Evolutionary conservation across 352 stramenopile genomes (phyloP).

Genomic region (Pythium aristosporum): DNA sequence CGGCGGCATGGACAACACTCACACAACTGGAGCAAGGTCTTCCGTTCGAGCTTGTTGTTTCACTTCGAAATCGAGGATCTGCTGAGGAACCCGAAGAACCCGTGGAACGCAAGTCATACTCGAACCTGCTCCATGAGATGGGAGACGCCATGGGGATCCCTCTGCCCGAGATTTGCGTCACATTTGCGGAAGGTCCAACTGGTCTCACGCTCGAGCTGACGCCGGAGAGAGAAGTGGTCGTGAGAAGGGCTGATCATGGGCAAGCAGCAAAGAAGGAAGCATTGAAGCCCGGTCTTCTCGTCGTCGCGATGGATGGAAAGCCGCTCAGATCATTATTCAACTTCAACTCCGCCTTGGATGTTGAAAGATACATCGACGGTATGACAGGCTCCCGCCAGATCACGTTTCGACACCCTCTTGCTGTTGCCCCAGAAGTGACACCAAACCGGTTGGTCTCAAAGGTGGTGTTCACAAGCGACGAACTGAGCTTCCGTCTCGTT

Average conservation of each 20-base stretch:
- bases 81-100: constrained; percentile 46
- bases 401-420: constrained; percentile 77
- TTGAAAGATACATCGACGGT: constrained; percentile 53
- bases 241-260: constrained; percentile 30
- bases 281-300: constrained; percentile 67
- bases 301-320: constrained; percentile 73
- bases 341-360: constrained; percentile 50
- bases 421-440: constrained; percentile 55
- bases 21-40: constrained; percentile 66
- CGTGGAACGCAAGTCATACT: constrained; percentile 38
- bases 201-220: constrained; percentile 61
- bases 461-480: constrained; percentile 45
- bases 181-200: constrained; percentile 60
- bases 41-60: constrained; percentile 72
- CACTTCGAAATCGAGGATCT: constrained; percentile 72
- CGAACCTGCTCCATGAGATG: constrained; percentile 61
- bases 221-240: constrained; percentile 34
- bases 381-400: constrained; percentile 55
- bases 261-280: constrained; percentile 60
- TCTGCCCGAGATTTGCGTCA: constrained; percentile 77
- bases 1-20: constrained; percentile 47
- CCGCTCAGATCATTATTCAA: constrained; percentile 47
- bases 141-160: constrained; percentile 76
- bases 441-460: constrained; percentile 51
- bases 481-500: constrained; percentile 72